Base-by-base conservation (phyloP, 1,284 basidiomycete genomes). In the Cutaneotrichosporon mucoides region DNA sequence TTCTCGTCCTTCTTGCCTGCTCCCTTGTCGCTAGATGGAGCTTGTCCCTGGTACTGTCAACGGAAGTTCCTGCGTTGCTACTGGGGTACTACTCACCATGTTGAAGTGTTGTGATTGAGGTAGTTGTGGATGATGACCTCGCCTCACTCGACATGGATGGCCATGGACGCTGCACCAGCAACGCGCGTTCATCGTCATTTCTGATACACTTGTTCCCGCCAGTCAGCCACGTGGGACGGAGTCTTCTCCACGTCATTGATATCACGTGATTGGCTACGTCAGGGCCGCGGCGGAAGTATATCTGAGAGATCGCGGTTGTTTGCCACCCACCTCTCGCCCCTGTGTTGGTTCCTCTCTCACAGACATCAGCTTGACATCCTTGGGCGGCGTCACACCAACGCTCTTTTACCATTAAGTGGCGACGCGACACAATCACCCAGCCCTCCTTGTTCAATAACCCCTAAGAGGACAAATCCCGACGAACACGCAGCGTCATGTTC, bases 1-100 rank as follows among this genome's bases (percentile, higher is more conserved):
- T 87, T 88, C 56, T 85, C 88, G 68, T 86, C 84, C 68, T 87
- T 83, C 66, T 80, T 73, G 55, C 75, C 68, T 67, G 78, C 66
- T 60, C 75, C 66, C 56, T 57, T 66, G 68, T 75, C 79, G 61
- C 86, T 88, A 43, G 90, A 92, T 60, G 88, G 84, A 76, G 85
- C 80, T 75, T 93, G 89, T 74, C 90, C 90, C 90, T 92, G 51
- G 37, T 24, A 24, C 10, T 55, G 55, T 61, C n/a, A 64, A 56
- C 46, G 24, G 24, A 24, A 24, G 24, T 24, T 24, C 24, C 24
- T 24, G 24, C 24, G 24, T 24, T 24, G 24, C 24, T 24, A 24
- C 24, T 24, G 24, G 24, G 24, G 24, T 24, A 24, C 0, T 33
- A 33, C 62, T 53, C 24, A 64, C 62, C 62, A 64, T 64, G 15